Evolutionary conservation across 2,329 filamentous ascomycete genomes (phyloP), one percentile per base, ranked within the genome.

Genomic region (Aspergillus fumigatus): DNA sequence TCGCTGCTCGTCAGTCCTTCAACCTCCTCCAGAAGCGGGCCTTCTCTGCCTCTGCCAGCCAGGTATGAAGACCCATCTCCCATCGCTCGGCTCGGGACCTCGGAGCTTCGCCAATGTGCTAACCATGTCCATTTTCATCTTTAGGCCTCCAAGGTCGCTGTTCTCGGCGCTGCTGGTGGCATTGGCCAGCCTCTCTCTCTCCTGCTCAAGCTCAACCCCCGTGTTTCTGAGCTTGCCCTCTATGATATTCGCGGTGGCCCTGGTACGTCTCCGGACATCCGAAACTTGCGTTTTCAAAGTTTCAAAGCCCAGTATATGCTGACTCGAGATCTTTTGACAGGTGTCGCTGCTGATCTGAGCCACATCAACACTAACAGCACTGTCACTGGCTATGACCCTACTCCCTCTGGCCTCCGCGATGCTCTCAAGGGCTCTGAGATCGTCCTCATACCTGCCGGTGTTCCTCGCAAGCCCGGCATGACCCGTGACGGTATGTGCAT

Each of bases 381-480:
- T 70, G 93, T 97, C 79, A 92, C 84, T 72, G 94, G 94, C 75
- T 96, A 93, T 79, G 88, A 92, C 67, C 84, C 92, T 65, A 88
- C 84, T 63, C 81, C 88, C 62, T 81, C 83, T 58, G 90, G 90
- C 71, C 88, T 97, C 62, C 84, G 84, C 70, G 84, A 83, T 64
- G 88, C 88, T 72, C 86, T 99, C 77, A 89, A 90, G 81, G 92
- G 85, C 74, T 82, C 92, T 72, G 92, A 97, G 80, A 87, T 99
- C 70, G 90, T 99, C 73, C 86, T 99, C 74, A 97, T 99, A 78
- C 94, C 94, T 73, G 94, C 94, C 73, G 94, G 94, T 84, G 93
- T 99, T 67, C 94, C 94, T 75, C 92, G 94, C 82, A 97, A 97
- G 87, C 94, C 94, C 77, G 94, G 94, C 81, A 99, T 99, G 94